Conservation (phyloP, 2,329 filamentous ascomycete genomes). For the Botrytis aclada region DNA sequence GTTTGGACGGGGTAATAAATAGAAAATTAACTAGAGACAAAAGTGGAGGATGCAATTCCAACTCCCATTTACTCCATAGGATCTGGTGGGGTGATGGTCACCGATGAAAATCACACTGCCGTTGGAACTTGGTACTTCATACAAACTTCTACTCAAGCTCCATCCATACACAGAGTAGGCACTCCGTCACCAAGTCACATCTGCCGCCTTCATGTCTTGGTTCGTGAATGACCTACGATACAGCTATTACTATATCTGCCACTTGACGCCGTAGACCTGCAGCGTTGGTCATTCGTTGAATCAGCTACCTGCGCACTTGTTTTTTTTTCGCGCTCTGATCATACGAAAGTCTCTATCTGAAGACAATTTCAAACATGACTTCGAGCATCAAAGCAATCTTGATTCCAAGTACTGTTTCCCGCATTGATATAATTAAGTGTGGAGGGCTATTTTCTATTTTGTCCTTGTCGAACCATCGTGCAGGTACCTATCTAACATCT, state of each 20-base stretch:
- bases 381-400: neutral
- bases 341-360: neutral
- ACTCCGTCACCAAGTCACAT: neutral
- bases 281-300: neutral
- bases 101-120: neutral
- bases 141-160: neutral
- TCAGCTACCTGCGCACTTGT: neutral
- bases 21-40: slow-evolving; percentile 1
- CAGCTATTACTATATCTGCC: neutral
- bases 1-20: neutral
- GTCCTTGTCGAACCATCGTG: neutral
- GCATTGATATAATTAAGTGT: neutral
- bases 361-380: neutral
- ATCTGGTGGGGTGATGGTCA: neutral
- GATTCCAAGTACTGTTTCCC: neutral
- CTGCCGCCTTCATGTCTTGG: neutral
- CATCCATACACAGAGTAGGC: too few relatives aligned
- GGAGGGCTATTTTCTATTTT: neutral
- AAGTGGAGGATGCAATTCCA: slow-evolving; percentile 5
- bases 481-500: neutral
- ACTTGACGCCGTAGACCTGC: neutral
- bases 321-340: neutral
- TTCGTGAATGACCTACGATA: neutral
- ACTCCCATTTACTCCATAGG: neutral
- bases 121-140: neutral